Evolutionary conservation across 2,329 filamentous ascomycete species (phyloP), one percentile per base, ranked within the genome.

Genomic region (Elsinoe perseae): DNA sequence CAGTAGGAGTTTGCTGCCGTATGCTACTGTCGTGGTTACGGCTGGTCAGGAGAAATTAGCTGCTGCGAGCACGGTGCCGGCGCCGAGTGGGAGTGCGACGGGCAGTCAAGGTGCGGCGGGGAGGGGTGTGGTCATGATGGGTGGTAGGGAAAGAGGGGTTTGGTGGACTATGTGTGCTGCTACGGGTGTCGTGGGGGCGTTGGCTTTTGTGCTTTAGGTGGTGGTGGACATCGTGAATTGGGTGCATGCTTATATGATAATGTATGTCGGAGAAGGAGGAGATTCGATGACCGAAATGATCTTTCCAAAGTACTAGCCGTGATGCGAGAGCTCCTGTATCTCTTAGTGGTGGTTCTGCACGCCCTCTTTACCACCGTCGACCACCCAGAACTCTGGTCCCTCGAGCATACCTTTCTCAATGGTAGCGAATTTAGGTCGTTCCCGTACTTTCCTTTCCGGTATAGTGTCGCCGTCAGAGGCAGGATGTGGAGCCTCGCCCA

Each of bases 41-140:
- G 28, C 28, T 6, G 48, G 48, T n/a, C 48, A 52, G 48, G 48
- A 52, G 48, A 52, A 36, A n/a, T 52, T 52, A 30, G 48, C 30
- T 16, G 48, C 48, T 52, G 48, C 48, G 12, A 38, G 30, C 18
- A 52, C 48, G 25, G 30, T 52, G 28, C 28, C 48, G 20, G 28
- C 48, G 48, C 48, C 48, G 30, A 12, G 7, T 21, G 40, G 18
- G 48, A 52, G 48, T 23, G 44, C 44, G 44, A 27, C 16, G 12
- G 44, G 16, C 10, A 50, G 44, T 20, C 28, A 52, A n/a, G 48
- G 48, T 21, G 48, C 48, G 2, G 48, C 28, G 16, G 18, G 28
- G 16, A 52, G 48, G 32, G 32, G 20, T 3, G n/a, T 25, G 30
- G 8, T 8, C 14, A 16, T 36, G 48, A 8, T 16, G 25, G 28